phyloP scores from a whole-genome alignment of 345 rosid genomes.

The Isatis tinctoria region DNA sequence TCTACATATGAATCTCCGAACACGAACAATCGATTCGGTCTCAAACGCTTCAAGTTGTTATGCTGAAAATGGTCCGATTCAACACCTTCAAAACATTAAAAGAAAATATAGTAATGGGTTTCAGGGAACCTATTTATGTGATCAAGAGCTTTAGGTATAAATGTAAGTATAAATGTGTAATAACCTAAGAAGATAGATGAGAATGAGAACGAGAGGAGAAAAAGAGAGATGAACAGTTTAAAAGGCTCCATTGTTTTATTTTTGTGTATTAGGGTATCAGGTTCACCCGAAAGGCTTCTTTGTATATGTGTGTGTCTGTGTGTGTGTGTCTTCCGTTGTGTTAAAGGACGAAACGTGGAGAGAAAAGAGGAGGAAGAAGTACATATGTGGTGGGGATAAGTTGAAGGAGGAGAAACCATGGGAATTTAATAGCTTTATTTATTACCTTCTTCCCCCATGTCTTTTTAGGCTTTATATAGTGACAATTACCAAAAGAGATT shows the following conservation, averaged over 20 bases:
- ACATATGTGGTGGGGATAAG: conserved; percentile 22
- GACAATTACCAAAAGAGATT: neutral
- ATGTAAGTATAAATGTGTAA: neutral
- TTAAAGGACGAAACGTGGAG: conserved; percentile 20
- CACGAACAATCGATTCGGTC: conserved; percentile 49
- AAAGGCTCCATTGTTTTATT: conserved; percentile 12
- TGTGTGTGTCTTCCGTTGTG: neutral
- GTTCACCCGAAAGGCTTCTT: conserved; percentile 6
- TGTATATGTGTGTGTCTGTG: conserved; percentile 1
- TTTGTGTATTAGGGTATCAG: conserved; percentile 4
- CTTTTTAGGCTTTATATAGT: neutral
- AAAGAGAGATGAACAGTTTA: neutral
- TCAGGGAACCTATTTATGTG: neutral
- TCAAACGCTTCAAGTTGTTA: neutral
- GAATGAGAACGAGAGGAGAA: conserved; percentile 15
- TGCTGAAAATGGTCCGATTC: conserved; percentile 19
- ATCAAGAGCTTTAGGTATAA: neutral
- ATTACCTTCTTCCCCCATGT: neutral
- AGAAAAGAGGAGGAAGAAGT: conserved; percentile 21
- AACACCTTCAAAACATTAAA: conserved; percentile 15
- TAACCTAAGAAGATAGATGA: conserved; percentile 16
- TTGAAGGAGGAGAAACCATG: conserved; percentile 14
- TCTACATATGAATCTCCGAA: conserved; percentile 67
- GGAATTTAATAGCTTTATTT: neutral
- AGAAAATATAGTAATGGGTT: neutral